A percentile compares a stretch with the other conserved stretches of the same genome.
Evolutionary conservation across 257 asterid genomes (phyloP).

Genomic region (Solanum gracilifrons): DNA sequence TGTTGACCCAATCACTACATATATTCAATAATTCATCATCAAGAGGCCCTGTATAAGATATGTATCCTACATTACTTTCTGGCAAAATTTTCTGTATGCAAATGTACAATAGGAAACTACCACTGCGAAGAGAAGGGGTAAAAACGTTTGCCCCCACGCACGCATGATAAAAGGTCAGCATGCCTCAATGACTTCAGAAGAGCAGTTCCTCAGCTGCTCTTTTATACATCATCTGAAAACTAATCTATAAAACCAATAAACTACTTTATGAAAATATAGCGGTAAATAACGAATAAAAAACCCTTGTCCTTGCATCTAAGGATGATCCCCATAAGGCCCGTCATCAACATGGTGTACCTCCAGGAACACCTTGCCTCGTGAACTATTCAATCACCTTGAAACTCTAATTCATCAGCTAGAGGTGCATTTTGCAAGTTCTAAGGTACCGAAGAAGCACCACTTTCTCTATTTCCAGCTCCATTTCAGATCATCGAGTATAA

Average conservation of each 20-base stretch:
- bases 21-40: neutral
- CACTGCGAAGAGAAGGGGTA: too few species aligned
- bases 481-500: neutral
- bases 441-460: neutral
- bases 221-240: conserved; percentile 1
- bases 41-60: neutral
- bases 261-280: neutral
- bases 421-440: neutral
- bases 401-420: neutral
- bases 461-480: neutral
- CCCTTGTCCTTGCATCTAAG: neutral
- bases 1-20: neutral
- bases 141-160: neutral
- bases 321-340: neutral
- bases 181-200: conserved; percentile 1
- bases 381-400: neutral
- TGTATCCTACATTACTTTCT: neutral
- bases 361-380: neutral
- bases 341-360: neutral
- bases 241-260: neutral
- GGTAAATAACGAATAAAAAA: neutral
- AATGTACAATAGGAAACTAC: neutral
- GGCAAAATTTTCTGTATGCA: neutral
- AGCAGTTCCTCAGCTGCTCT: neutral
- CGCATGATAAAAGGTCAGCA: conserved; percentile 16